Conservation (phyloP, 495 filamentous ascomycete species). For the Tuber aestivum region DNA sequence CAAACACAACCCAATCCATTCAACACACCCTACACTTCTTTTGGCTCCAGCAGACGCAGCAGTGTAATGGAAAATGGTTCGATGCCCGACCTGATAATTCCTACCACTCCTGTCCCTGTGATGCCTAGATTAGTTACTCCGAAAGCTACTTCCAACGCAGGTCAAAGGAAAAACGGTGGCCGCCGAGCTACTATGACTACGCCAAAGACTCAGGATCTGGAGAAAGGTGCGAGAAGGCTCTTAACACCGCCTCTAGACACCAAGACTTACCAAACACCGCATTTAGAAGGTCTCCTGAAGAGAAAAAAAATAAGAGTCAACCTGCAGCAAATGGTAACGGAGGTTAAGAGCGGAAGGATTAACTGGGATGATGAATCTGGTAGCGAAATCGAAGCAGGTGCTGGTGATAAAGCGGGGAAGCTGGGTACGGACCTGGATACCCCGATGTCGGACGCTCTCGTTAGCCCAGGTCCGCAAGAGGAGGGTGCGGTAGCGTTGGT, state of each 20-base stretch:
- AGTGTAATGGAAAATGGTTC: constrained; percentile 7
- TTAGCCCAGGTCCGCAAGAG: background rate
- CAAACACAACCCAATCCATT: constrained; percentile 31
- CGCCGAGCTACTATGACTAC: constrained; percentile 35
- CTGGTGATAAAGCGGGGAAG: background rate
- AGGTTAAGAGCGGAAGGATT: constrained; percentile 33
- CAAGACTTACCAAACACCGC: constrained; percentile 27
- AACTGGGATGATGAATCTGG: constrained; percentile 29
- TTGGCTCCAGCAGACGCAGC: constrained; percentile 18
- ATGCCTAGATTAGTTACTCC: constrained; percentile 5
- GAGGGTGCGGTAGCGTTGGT: background rate
- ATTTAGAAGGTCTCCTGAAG: constrained; percentile 37
- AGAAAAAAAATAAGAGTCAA: constrained; percentile 39
- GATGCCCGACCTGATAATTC: constrained; percentile 1
- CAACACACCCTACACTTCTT: constrained; percentile 20
- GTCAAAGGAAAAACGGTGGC: constrained; percentile 31
- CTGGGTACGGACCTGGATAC: background rate
- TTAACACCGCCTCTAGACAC: constrained; percentile 34
- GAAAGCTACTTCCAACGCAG: constrained; percentile 8
- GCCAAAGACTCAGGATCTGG: constrained; percentile 13
- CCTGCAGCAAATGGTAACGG: constrained; percentile 36
- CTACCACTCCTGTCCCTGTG: constrained; percentile 1
- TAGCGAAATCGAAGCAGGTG: constrained; percentile 14
- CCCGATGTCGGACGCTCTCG: background rate
- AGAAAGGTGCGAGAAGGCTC: constrained; percentile 25